Evolutionary conservation across 345 rosid genomes (phyloP), one percentile per base, ranked within the genome.

Genomic region (Lagerstroemia speciosa): DNA sequence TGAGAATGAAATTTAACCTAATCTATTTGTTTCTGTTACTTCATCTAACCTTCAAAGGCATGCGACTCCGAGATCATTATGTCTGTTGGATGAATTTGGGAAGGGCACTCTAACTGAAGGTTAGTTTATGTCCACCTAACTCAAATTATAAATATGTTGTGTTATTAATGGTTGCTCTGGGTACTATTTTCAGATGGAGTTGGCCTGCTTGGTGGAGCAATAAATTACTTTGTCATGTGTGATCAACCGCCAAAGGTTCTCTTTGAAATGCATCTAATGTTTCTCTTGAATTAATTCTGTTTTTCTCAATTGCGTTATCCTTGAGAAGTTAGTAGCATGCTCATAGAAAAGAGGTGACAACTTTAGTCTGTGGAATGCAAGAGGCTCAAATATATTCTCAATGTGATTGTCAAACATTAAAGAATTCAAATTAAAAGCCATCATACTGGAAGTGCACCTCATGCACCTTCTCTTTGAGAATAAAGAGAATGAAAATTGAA

Each of bases 101-200:
- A 93, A 93, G 89, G 99, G 98, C 60, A 91, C 98, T 73, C 93
- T 93, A n/a, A 84, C 89, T 65, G 95, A 93, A 91, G 98, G 98
- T 91, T 72, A 69, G 81, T 68, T 36, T 67, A 71, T 64, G 74
- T 53, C 20, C 63, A 67, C 32, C 29, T 58, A 58, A 27, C 29
- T 26, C 34, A 2, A 58, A 27, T 15, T 11, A 30, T 11, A 26
- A 10, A 58, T 58, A 19, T 30, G 12, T 27, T 58, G 33, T 58
- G 15, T 6, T 58, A 10, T 11, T 29, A 45, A 8, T 66, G 41
- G 40, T 31, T 33, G 48, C 48, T 74, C 41, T 65, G 68, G 32
- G 62, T 73, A 55, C 67, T 70, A 5, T 68, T 69, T 72, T 50
- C 83, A 93, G 99, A 93, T 86, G 99, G 99, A 69, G 79, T 88